Base-by-base conservation (phyloP, 1,139 yeast species). In the Taphrina sp. region DNA sequence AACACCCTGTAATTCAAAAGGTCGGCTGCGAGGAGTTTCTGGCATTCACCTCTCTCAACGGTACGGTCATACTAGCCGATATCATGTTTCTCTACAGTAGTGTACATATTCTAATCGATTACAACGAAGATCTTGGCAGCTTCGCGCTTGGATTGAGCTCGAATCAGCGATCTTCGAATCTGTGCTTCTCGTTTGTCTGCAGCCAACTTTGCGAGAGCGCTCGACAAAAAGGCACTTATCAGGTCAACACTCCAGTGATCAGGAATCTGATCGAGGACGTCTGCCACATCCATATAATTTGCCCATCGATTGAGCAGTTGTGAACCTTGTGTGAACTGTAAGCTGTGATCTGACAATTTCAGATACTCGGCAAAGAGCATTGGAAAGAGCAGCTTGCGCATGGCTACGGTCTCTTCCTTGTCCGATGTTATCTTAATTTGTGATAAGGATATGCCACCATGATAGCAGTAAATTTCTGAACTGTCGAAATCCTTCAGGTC, bases 221-320 rank as follows among this genome's bases (percentile, higher is more conserved):
- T 51, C 10, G 58, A 52, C 36, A 70, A 56, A 46, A 65, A 70
- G n/a, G 61, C 66, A 22, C 63, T 61, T 16, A 71, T 56, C 29
- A 64, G 57, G 51, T 68, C 71, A 36, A 70, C 60, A 2, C 72
- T 68, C 74, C 74, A 71, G n/a, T 63, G 52, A 14, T 61, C 64
- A 1, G 73, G 72, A 8, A 69, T 61, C 22, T 60, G 61, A 42
- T 56, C 60, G n/a, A 71, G 62, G 16, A 70, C 71, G 28, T 29
- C 47, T 14, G 38, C 45, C 3, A 42, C 28, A 47, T 69, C 72
- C 12, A 70, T 61, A 16, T 61, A 55, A 20, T 59, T 60, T 16
- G 71, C 71, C 62, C 66, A 67, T 5, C 66, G 61, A 22, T 67
- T 69, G 23, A 70, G 63, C 34, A 70, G 57, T 35, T 62, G 57